Base-by-base conservation (phyloP, 805 yeast species). In the Lipomyces yamanashiensis region DNA sequence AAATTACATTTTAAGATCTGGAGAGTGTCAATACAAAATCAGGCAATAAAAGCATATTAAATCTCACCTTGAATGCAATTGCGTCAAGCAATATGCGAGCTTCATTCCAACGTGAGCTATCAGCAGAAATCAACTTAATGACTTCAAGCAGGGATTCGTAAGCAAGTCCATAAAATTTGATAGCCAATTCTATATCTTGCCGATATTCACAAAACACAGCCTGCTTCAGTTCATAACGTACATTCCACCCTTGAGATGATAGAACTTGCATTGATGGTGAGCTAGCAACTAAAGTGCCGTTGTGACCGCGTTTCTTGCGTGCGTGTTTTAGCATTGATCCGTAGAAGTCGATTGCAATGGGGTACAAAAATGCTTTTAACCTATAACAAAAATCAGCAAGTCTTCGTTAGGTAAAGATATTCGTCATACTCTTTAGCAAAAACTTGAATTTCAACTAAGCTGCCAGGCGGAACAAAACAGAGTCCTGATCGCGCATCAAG, bases 1-100 rank as follows among this genome's bases (percentile, higher is more conserved):
- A 89, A 77, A 68, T 85, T 83, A 0, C 85, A 78, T 66, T 88
- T 80, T 7, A 84, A 83, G 9, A 89, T 85, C 69, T 87, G 37
- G 10, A 8, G 17, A 5, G 13, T 10, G 21, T 45, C 21, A 41
- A 41, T n/a, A 19, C n/a, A 7, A 17, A 47, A 9, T 8, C 19
- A 7, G 34, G 8, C 13, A 47, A 9, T 37, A 15, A 48, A 21
- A 8, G 10, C 45, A 36, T 17, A 37, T 8, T n/a, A 2, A 23
- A 15, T 13, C 50, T 4, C 21, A 62, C 62, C 62, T 65, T 89
- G 56, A 87, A 79, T 0, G 88, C 86, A 6, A 84, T 71, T 3
- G 84, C 73, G 71, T 90, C 96, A 6, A 88, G 73, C 53, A 88
- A 74, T 9, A 72, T 71, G 49, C 90, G 73, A 43, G 82, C 74